phyloP scores from a whole-genome alignment of 1,139 yeast species.

The Yamadazyma aaseri region DNA sequence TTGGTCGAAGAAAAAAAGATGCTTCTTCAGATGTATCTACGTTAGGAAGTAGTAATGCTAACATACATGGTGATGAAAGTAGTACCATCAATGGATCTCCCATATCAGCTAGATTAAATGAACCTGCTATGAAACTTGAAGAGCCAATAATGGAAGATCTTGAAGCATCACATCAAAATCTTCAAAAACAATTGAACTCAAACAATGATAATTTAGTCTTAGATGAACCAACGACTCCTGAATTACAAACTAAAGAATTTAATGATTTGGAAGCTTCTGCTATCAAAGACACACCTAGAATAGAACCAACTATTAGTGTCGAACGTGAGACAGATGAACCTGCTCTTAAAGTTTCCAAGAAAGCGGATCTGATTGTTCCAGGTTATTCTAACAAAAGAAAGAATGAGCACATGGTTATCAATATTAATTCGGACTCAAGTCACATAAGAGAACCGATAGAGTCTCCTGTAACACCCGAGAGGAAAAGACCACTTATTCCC shows the following conservation, averaged over 20 bases:
- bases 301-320: slow-evolving; percentile 10
- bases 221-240: slow-evolving; percentile 2
- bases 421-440: neutral
- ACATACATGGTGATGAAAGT: no score
- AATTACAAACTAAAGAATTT: neutral
- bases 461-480: slow-evolving; percentile 1
- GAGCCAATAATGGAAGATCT: neutral
- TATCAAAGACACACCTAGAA: slow-evolving; percentile 8
- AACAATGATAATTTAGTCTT: neutral
- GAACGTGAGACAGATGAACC: slow-evolving; percentile 2
- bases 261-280: neutral
- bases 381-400: slow-evolving; percentile 1
- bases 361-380: neutral
- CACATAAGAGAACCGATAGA: neutral
- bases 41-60: slow-evolving; percentile 11
- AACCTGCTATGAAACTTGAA: neutral
- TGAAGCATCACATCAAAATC: slow-evolving; percentile 1
- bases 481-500: slow-evolving; percentile 3
- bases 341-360: neutral
- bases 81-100: slow-evolving; percentile 1
- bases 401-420: neutral
- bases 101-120: neutral
- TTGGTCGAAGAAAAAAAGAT: slow-evolving; percentile 14
- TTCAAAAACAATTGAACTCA: neutral
- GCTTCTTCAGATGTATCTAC: slow-evolving; percentile 9